Conservation (phyloP, 2,329 filamentous ascomycete genomes). For the Davidsoniella eucalypti region DNA sequence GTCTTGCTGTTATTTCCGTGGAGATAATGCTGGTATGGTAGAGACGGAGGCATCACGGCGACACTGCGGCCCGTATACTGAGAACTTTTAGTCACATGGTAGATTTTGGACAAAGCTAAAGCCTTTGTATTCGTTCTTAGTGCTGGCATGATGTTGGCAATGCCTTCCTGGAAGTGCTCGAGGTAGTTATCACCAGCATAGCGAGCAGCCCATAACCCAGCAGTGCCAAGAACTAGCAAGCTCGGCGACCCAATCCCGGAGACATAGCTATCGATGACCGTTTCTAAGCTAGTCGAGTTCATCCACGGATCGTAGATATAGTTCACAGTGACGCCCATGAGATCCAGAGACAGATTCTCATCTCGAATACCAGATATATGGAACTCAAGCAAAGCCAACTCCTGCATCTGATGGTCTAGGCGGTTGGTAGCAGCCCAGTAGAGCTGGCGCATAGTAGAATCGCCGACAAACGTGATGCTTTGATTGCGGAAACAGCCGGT, state of each 20-base stretch:
- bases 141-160: slow-evolving; percentile 28
- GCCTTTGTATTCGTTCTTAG: slow-evolving; percentile 13
- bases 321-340: slow-evolving; percentile 28
- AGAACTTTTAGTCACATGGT: neutral
- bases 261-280: slow-evolving; percentile 20
- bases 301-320: slow-evolving; percentile 50
- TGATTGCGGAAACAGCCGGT: slow-evolving; percentile 33
- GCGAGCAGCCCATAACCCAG: slow-evolving; percentile 38
- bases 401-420: slow-evolving; percentile 26
- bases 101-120: neutral
- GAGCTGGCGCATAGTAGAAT: slow-evolving; percentile 41
- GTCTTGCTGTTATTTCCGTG: slow-evolving; percentile 30
- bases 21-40: slow-evolving; percentile 28
- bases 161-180: slow-evolving; percentile 27
- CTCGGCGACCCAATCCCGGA: slow-evolving; percentile 19
- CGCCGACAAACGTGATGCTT: slow-evolving; percentile 42
- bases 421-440: slow-evolving; percentile 39
- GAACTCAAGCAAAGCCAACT: slow-evolving; percentile 21
- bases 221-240: slow-evolving; percentile 34
- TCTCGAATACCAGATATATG: slow-evolving; percentile 25
- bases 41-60: slow-evolving; percentile 27
- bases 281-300: slow-evolving; percentile 23
- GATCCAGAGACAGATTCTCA: slow-evolving; percentile 24
- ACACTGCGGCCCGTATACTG: slow-evolving; percentile 8
- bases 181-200: slow-evolving; percentile 30